A percentile compares a stretch with the other conserved stretches of the same genome.
phyloP scores from a whole-genome alignment of 495 filamentous ascomycete genomes.

The Hapsidospora chrysogenum region DNA sequence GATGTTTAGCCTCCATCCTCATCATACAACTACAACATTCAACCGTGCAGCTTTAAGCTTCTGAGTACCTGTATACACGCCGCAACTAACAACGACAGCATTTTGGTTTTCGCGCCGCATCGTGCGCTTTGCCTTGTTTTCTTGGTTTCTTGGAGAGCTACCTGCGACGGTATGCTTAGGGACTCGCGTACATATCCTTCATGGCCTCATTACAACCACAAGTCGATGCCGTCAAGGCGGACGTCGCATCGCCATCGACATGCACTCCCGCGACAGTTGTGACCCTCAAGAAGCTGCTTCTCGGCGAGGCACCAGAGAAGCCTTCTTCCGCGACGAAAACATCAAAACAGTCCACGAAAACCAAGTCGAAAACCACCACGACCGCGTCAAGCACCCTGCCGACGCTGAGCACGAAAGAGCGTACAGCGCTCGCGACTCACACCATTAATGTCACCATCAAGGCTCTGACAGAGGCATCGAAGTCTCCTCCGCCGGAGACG shows the following conservation, averaged over 20 bases:
- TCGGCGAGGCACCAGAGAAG: conserved; percentile 15
- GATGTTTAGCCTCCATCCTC: conserved; percentile 2
- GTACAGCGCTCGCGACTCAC: conserved; percentile 58
- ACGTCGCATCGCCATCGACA: conserved; percentile 31
- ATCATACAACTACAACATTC: not conserved
- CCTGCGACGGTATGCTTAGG: conserved; percentile 10
- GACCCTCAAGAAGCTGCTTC: conserved; percentile 32
- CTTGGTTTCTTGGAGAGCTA: not conserved
- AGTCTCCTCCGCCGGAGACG: conserved; percentile 16
- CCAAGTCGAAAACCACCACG: conserved; percentile 7
- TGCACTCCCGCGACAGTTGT: conserved; percentile 32
- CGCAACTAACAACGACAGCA: too few relatives aligned
- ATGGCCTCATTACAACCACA: conserved; percentile 28
- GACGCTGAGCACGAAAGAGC: conserved; percentile 39
- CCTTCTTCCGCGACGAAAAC: too few relatives aligned
- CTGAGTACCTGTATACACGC: too few relatives aligned
- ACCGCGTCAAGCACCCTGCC: conserved; percentile 8
- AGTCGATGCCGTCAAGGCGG: conserved; percentile 32
- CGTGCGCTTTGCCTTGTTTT: conserved; percentile 1
- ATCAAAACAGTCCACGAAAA: conserved; percentile 22
- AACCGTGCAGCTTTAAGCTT: too few relatives aligned
- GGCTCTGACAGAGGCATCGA: conserved; percentile 55
- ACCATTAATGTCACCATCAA: conserved; percentile 66
- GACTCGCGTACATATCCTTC: conserved; percentile 3
- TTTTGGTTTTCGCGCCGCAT: not conserved